These are phyloP conservation scores for Populus euphratica DNA, from an alignment of 345 rosid species.

Conservation along the genomic window DNA sequence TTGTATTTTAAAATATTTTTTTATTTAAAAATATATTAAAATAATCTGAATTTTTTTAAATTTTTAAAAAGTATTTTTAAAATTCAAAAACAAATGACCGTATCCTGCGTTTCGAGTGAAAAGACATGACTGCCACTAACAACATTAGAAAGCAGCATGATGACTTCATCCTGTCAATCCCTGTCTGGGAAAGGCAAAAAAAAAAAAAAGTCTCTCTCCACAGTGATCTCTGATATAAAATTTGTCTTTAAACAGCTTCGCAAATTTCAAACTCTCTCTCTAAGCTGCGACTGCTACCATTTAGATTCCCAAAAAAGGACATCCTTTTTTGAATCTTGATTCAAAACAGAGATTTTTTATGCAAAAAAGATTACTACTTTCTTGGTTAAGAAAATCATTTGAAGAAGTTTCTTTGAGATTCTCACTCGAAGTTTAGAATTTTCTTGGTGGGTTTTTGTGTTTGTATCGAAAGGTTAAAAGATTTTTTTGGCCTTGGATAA, in stretches of 20 bases:
- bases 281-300: background rate
- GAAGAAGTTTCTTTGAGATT: constrained; percentile 26
- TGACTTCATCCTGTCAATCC: background rate
- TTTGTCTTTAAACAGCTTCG: constrained; percentile 28
- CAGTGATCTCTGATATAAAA: constrained; percentile 15
- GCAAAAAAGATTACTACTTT: constrained; percentile 2
- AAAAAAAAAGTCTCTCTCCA: constrained; percentile 17
- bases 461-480: constrained; percentile 24
- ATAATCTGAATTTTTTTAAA: no score
- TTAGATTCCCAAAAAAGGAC: constrained; percentile 11
- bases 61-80: no score
- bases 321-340: background rate
- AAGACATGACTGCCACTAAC: constrained; percentile 1
- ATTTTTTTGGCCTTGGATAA: background rate
- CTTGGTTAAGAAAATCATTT: constrained; percentile 11
- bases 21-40: no score
- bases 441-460: constrained; percentile 37
- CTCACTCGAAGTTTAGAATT: constrained; percentile 22
- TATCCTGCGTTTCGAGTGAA: background rate
- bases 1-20: no score
- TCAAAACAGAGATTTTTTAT: background rate
- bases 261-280: constrained; percentile 23
- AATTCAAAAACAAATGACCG: no score
- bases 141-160: background rate
- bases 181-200: background rate